Evolutionary conservation across 441 rosid genomes (phyloP), one percentile per base, ranked within the genome.

Genomic region (Gossypium davidsonii): DNA sequence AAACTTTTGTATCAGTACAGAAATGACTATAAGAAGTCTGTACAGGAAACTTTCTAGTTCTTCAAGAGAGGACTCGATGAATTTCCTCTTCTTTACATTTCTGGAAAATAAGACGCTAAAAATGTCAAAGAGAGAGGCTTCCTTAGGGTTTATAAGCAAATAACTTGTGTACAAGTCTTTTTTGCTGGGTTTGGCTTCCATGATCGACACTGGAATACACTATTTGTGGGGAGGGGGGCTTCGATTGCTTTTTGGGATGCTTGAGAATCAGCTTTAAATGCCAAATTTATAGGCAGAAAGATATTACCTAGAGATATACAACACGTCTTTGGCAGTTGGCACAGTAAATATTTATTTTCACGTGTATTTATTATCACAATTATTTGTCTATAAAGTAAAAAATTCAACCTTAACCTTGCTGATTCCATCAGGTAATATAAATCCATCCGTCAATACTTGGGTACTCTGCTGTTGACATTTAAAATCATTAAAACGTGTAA

Each of bases 201-300:
- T 65, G 20, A 42, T 64, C 18, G 11, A 12, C 18, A 20, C 18
- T 10, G 69, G 17, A 42, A 42, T 11, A 64, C 9, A 20, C 49
- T 21, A 20, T 0, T 21, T 18, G 17, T 10, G 0, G 23, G 11
- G 21, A 34, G 39, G 39, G 39, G 39, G 39, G 17, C n/a, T 15
- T 9, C 6, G 9, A 20, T 64, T 42, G 53, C 2, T 20, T 64
- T 34, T 42, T 18, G 17, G 28, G 69, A 20, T 42, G 53, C 53
- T 21, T 39, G 7, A 3, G 12, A 9, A 3, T 10, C 3, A 3
- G 14, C 49, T 62, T 62, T 5, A 51, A 11, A 10, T 7, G 7
- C 70, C 55, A 11, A 64, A 65, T 65, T 65, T 65, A 65, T 44
- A 44, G 70, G 5, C 34, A 6, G 28, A 17, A 65, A 65, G 37